Percentiles rank a stretch among this genome's conserved stretches.
phyloP scores from a whole-genome alignment of 208 protist species.

The Hexamita inflata region DNA sequence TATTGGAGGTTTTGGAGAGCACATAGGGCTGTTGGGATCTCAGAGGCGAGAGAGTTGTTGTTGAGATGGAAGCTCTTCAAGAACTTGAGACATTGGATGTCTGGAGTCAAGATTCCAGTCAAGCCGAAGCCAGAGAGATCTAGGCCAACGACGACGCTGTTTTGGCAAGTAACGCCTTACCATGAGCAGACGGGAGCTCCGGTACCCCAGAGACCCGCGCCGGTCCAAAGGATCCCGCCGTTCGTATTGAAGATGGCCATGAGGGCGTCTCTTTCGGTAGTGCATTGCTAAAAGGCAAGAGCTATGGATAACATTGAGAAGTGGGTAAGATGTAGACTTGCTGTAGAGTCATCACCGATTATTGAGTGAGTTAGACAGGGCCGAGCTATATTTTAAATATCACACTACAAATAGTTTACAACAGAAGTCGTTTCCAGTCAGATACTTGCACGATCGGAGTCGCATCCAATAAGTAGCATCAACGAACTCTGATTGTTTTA shows the following conservation, averaged over 20 bases:
- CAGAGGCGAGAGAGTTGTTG: neutral
- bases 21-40: neutral
- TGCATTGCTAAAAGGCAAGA: neutral
- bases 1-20: neutral
- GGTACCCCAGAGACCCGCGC: too few species aligned
- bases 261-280: neutral
- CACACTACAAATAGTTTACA: too few species aligned
- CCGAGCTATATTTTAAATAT: too few species aligned
- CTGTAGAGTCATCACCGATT: too few species aligned
- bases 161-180: constrained; percentile 2
- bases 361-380: too few species aligned
- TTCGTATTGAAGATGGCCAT: neutral
- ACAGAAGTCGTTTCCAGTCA: too few species aligned
- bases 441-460: too few species aligned
- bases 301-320: too few species aligned
- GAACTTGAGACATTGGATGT: neutral
- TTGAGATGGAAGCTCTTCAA: constrained; percentile 19
- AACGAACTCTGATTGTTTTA: too few species aligned
- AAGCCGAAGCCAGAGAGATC: constrained; percentile 12
- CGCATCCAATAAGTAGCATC: too few species aligned
- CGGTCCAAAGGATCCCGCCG: neutral
- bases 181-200: neutral
- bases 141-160: neutral
- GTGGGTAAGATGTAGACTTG: too few species aligned
- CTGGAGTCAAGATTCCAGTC: neutral